These are phyloP conservation scores for Pleurotus citrinopileatus DNA, from an alignment of 768 basidiomycete genomes.

Conservation along the genomic window DNA sequence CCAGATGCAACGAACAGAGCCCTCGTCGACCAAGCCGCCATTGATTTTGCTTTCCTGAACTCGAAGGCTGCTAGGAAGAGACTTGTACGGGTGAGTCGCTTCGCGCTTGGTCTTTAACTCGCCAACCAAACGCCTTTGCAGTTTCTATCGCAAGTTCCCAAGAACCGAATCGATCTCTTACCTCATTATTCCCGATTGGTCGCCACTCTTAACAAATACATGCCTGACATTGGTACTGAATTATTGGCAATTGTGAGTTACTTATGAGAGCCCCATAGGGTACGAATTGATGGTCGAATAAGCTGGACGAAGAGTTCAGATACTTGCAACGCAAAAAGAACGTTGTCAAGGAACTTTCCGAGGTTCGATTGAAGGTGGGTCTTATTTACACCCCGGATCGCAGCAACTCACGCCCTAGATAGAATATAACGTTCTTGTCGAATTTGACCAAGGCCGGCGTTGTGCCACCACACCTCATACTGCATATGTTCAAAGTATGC, in stretches of 20 bases:
- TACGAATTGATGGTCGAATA: conserved; percentile 9
- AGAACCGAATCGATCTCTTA: conserved; percentile 84
- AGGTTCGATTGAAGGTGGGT: conserved; percentile 78
- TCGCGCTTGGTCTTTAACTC: conserved; percentile 1
- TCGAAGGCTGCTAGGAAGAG: conserved; percentile 95
- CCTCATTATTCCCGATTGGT: conserved; percentile 92
- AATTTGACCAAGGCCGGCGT: conserved; percentile 96
- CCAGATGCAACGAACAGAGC: conserved; percentile 92
- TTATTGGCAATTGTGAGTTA: conserved; percentile 72
- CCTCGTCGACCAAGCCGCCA: conserved; percentile 88
- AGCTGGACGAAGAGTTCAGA: conserved; percentile 97
- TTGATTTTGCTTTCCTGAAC: conserved; percentile 96
- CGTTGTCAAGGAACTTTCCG: conserved; percentile 84
- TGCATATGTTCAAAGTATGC: conserved; percentile 97
- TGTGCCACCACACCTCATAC: conserved; percentile 85
- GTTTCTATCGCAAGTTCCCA: conserved; percentile 82
- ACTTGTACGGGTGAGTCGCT: conserved; percentile 68
- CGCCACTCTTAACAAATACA: conserved; percentile 85
- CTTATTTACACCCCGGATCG: not conserved
- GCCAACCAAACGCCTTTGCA: conserved; percentile 24
- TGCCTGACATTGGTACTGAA: conserved; percentile 90
- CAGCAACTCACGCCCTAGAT: conserved; percentile 1
- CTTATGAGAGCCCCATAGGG: not conserved
- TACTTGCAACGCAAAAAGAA: conserved; percentile 95
- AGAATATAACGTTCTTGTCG: conserved; percentile 88